Conservation (phyloP, 371 early-diverging fungal species). For the Mortierella sp. region DNA sequence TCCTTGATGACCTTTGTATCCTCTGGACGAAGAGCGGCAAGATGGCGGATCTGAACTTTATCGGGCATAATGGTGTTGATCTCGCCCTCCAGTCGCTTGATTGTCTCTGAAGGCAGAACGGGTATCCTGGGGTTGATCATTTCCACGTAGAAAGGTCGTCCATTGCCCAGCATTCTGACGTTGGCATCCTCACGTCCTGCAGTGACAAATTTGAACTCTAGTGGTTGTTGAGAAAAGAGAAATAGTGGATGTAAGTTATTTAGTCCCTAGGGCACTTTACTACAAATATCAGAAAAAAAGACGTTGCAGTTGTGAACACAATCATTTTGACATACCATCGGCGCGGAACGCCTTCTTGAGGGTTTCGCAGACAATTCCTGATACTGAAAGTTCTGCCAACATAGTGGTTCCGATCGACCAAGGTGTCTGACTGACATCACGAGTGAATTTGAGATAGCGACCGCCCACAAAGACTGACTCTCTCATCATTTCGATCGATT, state of each 20-base stretch:
- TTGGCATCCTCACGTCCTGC: conserved; percentile 98
- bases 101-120: conserved; percentile 58
- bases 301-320: neutral
- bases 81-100: conserved; percentile 67
- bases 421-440: conserved; percentile 93
- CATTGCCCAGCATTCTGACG: conserved; percentile 95
- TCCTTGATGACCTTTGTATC: conserved; percentile 84
- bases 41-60: conserved; percentile 68
- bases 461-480: conserved; percentile 71
- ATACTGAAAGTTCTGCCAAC: conserved; percentile 84
- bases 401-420: conserved; percentile 82
- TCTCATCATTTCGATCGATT: conserved; percentile 61
- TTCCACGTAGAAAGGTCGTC: conserved; percentile 96
- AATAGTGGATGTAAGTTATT: neutral
- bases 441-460: conserved; percentile 89
- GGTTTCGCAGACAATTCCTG: conserved; percentile 81
- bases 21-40: conserved; percentile 62
- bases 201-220: conserved; percentile 85
- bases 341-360: conserved; percentile 68
- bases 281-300: neutral
- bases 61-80: conserved; percentile 66
- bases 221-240: neutral
- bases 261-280: neutral
- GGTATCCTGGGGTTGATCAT: conserved; percentile 82
- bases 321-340: conserved; percentile 58